phyloP scores from a whole-genome alignment of 352 stramenopile species.

The Globisporangium solare region DNA sequence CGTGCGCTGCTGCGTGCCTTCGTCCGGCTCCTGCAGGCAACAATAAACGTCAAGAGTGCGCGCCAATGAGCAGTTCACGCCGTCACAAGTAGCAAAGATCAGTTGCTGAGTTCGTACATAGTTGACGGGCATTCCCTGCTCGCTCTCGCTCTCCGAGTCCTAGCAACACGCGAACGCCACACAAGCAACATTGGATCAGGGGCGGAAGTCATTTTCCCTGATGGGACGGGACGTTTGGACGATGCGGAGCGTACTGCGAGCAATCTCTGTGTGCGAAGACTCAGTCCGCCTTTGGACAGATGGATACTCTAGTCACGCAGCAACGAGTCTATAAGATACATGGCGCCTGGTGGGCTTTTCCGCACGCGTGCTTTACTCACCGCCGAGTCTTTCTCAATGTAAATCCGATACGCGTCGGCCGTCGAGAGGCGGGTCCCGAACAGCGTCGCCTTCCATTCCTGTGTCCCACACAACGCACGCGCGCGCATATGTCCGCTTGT shows the following conservation, averaged over 20 bases:
- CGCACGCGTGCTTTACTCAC: conserved; percentile 21
- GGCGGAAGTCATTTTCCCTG: no score
- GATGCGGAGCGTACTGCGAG: conserved; percentile 8
- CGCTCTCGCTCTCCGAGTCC: no score
- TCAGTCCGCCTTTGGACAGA: conserved; percentile 8
- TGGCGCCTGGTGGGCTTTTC: not conserved
- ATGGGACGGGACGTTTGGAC: no score
- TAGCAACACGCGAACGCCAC: no score
- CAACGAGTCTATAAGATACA: not conserved
- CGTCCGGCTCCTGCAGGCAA: conserved; percentile 31
- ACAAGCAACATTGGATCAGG: no score
- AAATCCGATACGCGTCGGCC: conserved; percentile 72
- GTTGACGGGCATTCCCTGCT: no score
- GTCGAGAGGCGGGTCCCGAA: conserved; percentile 62
- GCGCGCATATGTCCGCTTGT: not conserved
- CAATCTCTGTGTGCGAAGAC: conserved; percentile 12
- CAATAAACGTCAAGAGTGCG: no score
- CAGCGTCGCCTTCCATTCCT: conserved; percentile 45
- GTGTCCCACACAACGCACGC: conserved; percentile 1
- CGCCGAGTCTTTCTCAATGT: conserved; percentile 74
- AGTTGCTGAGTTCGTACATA: no score
- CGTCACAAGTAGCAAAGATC: no score
- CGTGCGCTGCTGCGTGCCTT: conserved; percentile 39
- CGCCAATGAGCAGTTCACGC: no score
- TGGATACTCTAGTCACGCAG: conserved; percentile 3